phyloP scores from a whole-genome alignment of 257 asterid species.

The Echites panduratus region DNA sequence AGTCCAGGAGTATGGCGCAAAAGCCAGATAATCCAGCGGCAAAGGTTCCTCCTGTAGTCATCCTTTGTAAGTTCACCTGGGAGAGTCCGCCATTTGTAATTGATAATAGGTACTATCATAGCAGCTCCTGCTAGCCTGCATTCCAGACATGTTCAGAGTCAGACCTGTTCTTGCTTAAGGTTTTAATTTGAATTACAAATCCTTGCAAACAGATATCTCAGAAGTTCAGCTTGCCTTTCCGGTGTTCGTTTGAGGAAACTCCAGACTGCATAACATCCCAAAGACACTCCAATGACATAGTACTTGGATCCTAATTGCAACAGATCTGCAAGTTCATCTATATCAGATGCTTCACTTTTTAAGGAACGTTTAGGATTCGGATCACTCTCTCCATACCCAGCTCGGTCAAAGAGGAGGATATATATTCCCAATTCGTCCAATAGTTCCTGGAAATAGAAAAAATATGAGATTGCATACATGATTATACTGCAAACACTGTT shows the following conservation, averaged over 20 bases:
- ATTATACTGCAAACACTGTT: not conserved
- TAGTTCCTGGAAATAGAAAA: conserved; percentile 48
- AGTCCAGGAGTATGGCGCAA: conserved; percentile 54
- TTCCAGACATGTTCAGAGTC: not conserved
- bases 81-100: conserved; percentile 80
- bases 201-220: not conserved
- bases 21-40: conserved; percentile 44
- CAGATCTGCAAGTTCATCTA: conserved; percentile 80
- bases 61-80: conserved; percentile 59
- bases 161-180: conserved; percentile 1
- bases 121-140: conserved; percentile 84
- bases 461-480: conserved; percentile 24
- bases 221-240: conserved; percentile 40
- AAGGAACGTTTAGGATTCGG: conserved; percentile 69
- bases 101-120: conserved; percentile 70
- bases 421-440: conserved; percentile 60
- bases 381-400: conserved; percentile 96
- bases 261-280: conserved; percentile 81
- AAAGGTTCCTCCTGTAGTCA: conserved; percentile 67
- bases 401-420: conserved; percentile 64
- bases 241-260: conserved; percentile 75
- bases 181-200: conserved; percentile 1
- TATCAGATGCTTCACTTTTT: conserved; percentile 77
- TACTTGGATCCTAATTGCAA: conserved; percentile 62
- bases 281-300: conserved; percentile 64